Conservation (phyloP, 805 yeast species). For the Candida koratica region DNA sequence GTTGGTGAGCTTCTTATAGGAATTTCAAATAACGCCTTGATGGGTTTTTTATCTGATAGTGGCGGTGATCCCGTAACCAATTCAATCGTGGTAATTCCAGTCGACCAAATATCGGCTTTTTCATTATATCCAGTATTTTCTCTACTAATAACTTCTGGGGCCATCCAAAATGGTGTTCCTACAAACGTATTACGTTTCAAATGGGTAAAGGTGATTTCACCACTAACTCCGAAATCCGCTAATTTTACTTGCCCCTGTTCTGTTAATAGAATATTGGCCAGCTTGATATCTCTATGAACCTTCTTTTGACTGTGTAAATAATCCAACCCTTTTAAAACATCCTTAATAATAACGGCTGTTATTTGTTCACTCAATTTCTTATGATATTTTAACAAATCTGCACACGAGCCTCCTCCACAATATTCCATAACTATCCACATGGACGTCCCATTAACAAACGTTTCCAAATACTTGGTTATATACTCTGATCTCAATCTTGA, state of each 20-base stretch:
- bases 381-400: slow-evolving; percentile 60
- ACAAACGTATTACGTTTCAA: slow-evolving; percentile 70
- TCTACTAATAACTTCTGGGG: slow-evolving; percentile 83
- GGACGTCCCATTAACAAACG: slow-evolving; percentile 59
- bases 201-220: slow-evolving; percentile 60
- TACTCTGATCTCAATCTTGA: slow-evolving; percentile 61
- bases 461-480: slow-evolving; percentile 59
- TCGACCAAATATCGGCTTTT: slow-evolving; percentile 93
- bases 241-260: slow-evolving; percentile 66
- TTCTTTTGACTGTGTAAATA: slow-evolving; percentile 73
- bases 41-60: slow-evolving; percentile 63
- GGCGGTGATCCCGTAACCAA: slow-evolving; percentile 83
- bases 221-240: slow-evolving; percentile 93
- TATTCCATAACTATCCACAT: slow-evolving; percentile 94
- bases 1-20: slow-evolving; percentile 64
- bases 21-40: slow-evolving; percentile 69
- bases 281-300: slow-evolving; percentile 87
- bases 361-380: slow-evolving; percentile 55
- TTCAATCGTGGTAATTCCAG: slow-evolving; percentile 90
- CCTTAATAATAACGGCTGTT: slow-evolving; percentile 59
- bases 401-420: slow-evolving; percentile 93
- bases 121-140: slow-evolving; percentile 62
- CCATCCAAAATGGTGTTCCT: slow-evolving; percentile 99
- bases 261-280: slow-evolving; percentile 81
- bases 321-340: slow-evolving; percentile 63